Evolutionary conservation across 306 rosid genomes (phyloP), one percentile per base, ranked within the genome.

Genomic region (Prunus mira): DNA sequence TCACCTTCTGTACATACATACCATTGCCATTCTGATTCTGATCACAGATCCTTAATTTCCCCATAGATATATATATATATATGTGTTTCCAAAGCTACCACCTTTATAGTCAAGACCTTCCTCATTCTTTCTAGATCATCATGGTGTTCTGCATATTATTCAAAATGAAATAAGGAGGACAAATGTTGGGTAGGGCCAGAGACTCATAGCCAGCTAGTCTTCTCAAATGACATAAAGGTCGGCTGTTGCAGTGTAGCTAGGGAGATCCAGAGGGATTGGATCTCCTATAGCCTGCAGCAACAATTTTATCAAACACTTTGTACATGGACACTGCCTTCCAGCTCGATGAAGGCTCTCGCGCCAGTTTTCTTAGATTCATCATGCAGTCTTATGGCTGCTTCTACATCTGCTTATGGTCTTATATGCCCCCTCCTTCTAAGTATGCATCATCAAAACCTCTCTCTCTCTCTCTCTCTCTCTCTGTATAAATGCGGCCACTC

Each of bases 321-420:
- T 58, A 45, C 46, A 88, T 90, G 97, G 97, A 92, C 72, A 72
- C 78, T 27, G 81, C 80, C 57, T 92, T 87, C 84, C 57, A 80
- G 63, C 88, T 87, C 51, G 81, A 90, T 54, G 78, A 81, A 47
- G 77, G 76, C 58, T 61, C 80, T 63, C 91, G 96, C 52, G 46
- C 79, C 38, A 76, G 72, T 38, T 80, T 86, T 57, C 82, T 94
- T 12, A 85, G 73, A 24, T 27, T 80, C 47, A 18, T 89, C 46
- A 57, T 80, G 85, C 91, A 86, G 0, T 83, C 91, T 56, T 66
- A 80, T 32, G 89, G 90, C 68, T 89, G 89, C 90, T 77, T 85
- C 38, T 90, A 94, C 92, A 81, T 91, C 81, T 91, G 96, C 62
- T 71, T 94, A 2, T 94, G 98, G 94, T 71, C 89, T 22, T 81